Percentiles rank a stretch among this genome's conserved stretches.
Evolutionary conservation across 768 basidiomycete genomes (phyloP).

Genomic region (Leccinum rimulosum): DNA sequence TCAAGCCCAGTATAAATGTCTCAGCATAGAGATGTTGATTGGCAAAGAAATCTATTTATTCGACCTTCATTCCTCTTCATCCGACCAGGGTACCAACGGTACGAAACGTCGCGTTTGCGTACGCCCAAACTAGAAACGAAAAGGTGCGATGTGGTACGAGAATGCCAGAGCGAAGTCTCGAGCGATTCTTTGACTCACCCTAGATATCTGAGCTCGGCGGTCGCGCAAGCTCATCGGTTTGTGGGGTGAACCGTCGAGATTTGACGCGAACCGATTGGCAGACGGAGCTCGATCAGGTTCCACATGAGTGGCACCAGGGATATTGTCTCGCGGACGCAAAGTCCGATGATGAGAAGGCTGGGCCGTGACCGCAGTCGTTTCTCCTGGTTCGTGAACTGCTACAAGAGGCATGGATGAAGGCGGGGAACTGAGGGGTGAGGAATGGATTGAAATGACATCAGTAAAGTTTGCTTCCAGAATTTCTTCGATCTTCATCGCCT

Average conservation of each 20-base stretch:
- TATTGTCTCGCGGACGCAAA: not conserved
- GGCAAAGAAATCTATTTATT: constrained; percentile 12
- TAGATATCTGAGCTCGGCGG: constrained; percentile 30
- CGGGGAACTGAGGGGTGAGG: constrained; percentile 16
- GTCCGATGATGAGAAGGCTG: not conserved
- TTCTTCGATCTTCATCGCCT: constrained; percentile 21
- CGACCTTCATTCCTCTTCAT: constrained; percentile 26
- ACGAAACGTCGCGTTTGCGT: constrained; percentile 29
- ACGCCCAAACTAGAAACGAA: constrained; percentile 23
- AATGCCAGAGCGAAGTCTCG: not conserved
- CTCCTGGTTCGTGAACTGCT: not conserved
- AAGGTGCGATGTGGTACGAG: not conserved
- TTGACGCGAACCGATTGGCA: not conserved
- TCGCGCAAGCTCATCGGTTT: constrained; percentile 33
- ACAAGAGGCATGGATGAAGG: constrained; percentile 3
- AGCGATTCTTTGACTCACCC: constrained; percentile 14
- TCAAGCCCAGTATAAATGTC: too few species aligned
- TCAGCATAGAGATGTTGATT: constrained; percentile 1
- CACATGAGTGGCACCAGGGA: not conserved
- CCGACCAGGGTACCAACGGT: constrained; percentile 30
- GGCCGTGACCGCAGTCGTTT: not conserved
- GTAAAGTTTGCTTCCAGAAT: constrained; percentile 1
- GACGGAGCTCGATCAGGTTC: not conserved
- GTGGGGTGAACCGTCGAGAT: constrained; percentile 14
- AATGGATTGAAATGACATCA: constrained; percentile 14